These are phyloP conservation scores for Stachybotrys echinatus DNA, from an alignment of 2,329 filamentous ascomycete genomes.

Conservation along the genomic window DNA sequence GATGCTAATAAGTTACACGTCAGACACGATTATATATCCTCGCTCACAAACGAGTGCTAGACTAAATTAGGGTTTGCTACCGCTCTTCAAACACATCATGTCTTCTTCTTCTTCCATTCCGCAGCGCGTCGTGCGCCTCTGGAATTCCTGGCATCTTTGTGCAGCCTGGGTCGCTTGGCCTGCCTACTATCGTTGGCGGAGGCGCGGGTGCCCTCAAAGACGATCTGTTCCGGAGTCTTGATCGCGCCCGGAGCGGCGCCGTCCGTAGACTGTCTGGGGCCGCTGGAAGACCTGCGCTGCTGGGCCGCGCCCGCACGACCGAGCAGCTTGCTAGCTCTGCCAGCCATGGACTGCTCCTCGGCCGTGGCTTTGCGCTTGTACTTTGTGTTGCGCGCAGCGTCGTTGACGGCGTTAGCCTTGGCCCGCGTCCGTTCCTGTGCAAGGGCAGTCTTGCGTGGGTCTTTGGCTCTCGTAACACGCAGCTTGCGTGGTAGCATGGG, in stretches of 20 bases:
- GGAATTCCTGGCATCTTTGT: constrained; percentile 47
- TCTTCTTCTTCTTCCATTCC: constrained; percentile 39
- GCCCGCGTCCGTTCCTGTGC: constrained; percentile 31
- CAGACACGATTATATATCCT: too few relatives aligned
- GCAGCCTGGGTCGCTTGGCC: constrained; percentile 54
- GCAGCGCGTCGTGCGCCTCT: constrained; percentile 33
- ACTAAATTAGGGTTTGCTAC: too few relatives aligned
- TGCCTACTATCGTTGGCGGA: constrained; percentile 60
- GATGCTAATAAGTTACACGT: too few relatives aligned
- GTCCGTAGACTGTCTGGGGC: neutral
- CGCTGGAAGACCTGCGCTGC: constrained; percentile 26
- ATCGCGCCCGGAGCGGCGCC: constrained; percentile 19
- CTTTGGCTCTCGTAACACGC: constrained; percentile 82
- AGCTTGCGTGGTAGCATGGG: constrained; percentile 87
- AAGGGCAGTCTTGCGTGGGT: constrained; percentile 53
- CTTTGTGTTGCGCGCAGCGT: constrained; percentile 35
- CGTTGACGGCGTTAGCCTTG: constrained; percentile 28
- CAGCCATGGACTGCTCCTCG: constrained; percentile 64
- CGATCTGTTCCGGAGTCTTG: constrained; percentile 62
- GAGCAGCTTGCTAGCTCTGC: constrained; percentile 69
- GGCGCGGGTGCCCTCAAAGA: constrained; percentile 79
- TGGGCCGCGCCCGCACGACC: constrained; percentile 60
- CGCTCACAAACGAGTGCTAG: too few relatives aligned
- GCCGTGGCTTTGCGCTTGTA: constrained; percentile 68
- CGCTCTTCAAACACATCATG: too few relatives aligned